These are phyloP conservation scores for Dionaea muscipula DNA, from an alignment of 179 eudicot genomes.

Conservation along the genomic window DNA sequence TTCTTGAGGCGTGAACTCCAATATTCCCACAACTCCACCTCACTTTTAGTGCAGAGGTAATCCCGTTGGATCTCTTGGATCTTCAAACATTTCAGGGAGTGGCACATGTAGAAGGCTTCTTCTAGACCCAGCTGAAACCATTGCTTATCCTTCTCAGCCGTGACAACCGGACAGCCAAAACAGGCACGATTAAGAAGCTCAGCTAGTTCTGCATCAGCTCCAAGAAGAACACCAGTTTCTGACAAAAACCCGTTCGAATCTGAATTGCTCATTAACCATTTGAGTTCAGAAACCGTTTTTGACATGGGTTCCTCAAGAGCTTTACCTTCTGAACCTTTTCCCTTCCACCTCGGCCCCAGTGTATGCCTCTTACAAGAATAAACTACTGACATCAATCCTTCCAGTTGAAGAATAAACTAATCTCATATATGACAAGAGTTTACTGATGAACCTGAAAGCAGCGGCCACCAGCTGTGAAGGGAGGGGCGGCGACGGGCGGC, in stretches of 20 bases:
- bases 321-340: constrained; percentile 38
- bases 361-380: too few relatives aligned
- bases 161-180: constrained; percentile 37
- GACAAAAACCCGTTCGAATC: constrained; percentile 35
- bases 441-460: too few relatives aligned
- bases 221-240: constrained; percentile 38
- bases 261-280: constrained; percentile 22
- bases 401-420: too few relatives aligned
- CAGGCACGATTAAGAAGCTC: constrained; percentile 39
- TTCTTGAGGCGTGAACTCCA: constrained; percentile 26
- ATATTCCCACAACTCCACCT: constrained; percentile 42
- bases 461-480: too few relatives aligned
- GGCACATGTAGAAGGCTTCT: constrained; percentile 45
- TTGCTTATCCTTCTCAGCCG: constrained; percentile 32
- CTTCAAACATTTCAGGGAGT: constrained; percentile 32
- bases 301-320: constrained; percentile 61
- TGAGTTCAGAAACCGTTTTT: constrained; percentile 26
- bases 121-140: constrained; percentile 47
- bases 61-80: constrained; percentile 26
- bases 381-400: too few relatives aligned
- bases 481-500: too few relatives aligned
- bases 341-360: constrained; percentile 52
- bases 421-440: too few relatives aligned
- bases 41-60: constrained; percentile 12
- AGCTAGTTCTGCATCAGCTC: constrained; percentile 25